A percentile compares a stretch with the other conserved stretches of the same genome.
phyloP scores from a whole-genome alignment of 2,329 filamentous ascomycete genomes.

The Epichloe sp. region DNA sequence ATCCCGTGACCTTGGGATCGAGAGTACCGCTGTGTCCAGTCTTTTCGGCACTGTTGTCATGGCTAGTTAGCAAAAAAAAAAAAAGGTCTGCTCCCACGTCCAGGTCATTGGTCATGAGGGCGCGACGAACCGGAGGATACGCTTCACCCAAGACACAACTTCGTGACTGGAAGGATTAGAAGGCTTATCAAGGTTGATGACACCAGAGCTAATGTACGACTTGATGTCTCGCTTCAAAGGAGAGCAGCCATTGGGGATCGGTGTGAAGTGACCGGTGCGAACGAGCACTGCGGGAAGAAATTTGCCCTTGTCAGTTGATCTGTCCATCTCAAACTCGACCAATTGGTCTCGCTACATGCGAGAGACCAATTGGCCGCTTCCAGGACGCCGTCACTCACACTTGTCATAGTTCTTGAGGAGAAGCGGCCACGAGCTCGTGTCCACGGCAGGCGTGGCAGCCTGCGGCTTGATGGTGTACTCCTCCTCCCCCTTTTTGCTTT shows the following conservation, averaged over 20 bases:
- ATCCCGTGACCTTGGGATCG: slow-evolving; percentile 95
- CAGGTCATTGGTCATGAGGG: background rate
- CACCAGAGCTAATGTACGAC: slow-evolving; percentile 91
- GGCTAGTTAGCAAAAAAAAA: background rate
- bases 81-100: background rate
- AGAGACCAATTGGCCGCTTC: background rate
- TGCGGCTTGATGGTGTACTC: slow-evolving; percentile 90
- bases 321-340: background rate
- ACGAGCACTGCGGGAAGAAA: slow-evolving; percentile 53
- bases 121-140: slow-evolving; percentile 64
- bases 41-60: slow-evolving; percentile 49
- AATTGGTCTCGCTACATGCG: background rate
- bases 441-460: slow-evolving; percentile 60
- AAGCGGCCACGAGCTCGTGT: slow-evolving; percentile 85
- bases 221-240: slow-evolving; percentile 91
- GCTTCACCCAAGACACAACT: slow-evolving; percentile 98
- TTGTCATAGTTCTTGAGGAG: slow-evolving; percentile 94
- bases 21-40: slow-evolving; percentile 97
- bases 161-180: slow-evolving; percentile 97
- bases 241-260: slow-evolving; percentile 84
- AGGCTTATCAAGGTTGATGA: slow-evolving; percentile 80
- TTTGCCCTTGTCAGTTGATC: slow-evolving; percentile 4
- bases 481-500: slow-evolving; percentile 36
- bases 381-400: slow-evolving; percentile 40
- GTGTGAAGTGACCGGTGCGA: slow-evolving; percentile 91